Evolutionary conservation across 139 green algal genomes (phyloP).

Genomic region (Trebouxia sp.): DNA sequence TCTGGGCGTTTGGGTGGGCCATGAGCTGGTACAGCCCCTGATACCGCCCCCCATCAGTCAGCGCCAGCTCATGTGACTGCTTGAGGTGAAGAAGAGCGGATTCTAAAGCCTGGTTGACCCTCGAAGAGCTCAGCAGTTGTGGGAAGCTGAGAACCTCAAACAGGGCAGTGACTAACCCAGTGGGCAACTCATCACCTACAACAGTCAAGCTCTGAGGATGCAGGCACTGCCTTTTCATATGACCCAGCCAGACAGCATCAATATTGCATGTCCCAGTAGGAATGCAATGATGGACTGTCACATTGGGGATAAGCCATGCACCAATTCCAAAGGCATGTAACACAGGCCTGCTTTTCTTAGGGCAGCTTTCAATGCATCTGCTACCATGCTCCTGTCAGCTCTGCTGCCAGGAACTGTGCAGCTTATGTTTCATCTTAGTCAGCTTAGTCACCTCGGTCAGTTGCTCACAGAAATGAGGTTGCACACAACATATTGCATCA

Average conservation of each 20-base stretch:
- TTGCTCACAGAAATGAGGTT: too few relatives aligned
- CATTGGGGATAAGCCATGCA: not conserved
- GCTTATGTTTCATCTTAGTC: too few relatives aligned
- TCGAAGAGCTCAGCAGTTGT: slow-evolving; percentile 33
- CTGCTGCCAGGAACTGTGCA: too few relatives aligned
- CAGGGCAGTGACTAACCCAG: slow-evolving; percentile 28
- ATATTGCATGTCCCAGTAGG: not conserved
- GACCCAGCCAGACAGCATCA: not conserved
- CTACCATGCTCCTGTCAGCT: too few relatives aligned
- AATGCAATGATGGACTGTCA: not conserved
- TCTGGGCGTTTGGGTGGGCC: slow-evolving; percentile 33
- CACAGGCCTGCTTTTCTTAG: not conserved
- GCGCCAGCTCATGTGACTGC: slow-evolving; percentile 37
- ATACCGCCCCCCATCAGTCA: slow-evolving; percentile 36
- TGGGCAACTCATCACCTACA: slow-evolving; percentile 27
- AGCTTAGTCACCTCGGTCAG: too few relatives aligned
- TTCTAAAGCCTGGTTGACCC: slow-evolving; percentile 35
- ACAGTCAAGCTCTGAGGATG: not conserved
- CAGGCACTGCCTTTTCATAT: not conserved
- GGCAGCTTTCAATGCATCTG: not conserved
- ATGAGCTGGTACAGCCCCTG: slow-evolving; percentile 39
- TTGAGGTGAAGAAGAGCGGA: slow-evolving; percentile 36
- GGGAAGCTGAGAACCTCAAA: slow-evolving; percentile 44
- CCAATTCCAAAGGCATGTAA: not conserved
- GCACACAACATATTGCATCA: too few relatives aligned